These are phyloP conservation scores for Penicillium sp. DNA, from an alignment of 2,329 filamentous ascomycete genomes.

Conservation along the genomic window DNA sequence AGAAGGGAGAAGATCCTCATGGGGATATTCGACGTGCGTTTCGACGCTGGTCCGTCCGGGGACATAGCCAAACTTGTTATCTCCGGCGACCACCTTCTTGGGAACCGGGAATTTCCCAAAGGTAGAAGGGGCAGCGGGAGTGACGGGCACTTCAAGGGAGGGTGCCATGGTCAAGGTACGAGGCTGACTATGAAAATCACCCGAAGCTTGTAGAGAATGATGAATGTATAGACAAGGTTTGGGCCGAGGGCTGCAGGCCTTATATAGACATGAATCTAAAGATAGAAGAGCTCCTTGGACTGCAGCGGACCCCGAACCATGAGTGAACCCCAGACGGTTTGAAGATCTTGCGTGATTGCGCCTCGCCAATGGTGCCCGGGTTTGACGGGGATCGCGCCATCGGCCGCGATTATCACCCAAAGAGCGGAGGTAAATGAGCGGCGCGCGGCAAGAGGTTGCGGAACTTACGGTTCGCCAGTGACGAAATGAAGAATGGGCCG, in stretches of 20 bases:
- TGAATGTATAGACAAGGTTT: slow-evolving; percentile 7
- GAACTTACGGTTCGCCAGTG: slow-evolving; percentile 7
- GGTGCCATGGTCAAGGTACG: slow-evolving; percentile 28
- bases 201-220: background rate
- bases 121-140: slow-evolving; percentile 10
- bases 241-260: background rate
- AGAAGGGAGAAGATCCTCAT: slow-evolving; percentile 52
- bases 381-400: slow-evolving; percentile 32
- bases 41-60: slow-evolving; percentile 50
- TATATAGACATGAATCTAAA: slow-evolving; percentile 9
- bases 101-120: slow-evolving; percentile 14
- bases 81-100: slow-evolving; percentile 17
- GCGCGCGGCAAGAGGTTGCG: background rate
- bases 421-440: background rate
- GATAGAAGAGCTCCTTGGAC: slow-evolving; percentile 5
- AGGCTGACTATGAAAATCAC: background rate
- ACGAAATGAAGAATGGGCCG: slow-evolving; percentile 4
- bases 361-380: slow-evolving; percentile 5
- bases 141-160: slow-evolving; percentile 29
- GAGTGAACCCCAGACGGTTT: slow-evolving; percentile 20
- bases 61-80: slow-evolving; percentile 43
- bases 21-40: slow-evolving; percentile 50
- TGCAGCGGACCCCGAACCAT: background rate
- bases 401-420: slow-evolving; percentile 27
- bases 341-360: slow-evolving; percentile 17